Conservation (phyloP, 305 asterid genomes). For the Fraxinus ornus region DNA sequence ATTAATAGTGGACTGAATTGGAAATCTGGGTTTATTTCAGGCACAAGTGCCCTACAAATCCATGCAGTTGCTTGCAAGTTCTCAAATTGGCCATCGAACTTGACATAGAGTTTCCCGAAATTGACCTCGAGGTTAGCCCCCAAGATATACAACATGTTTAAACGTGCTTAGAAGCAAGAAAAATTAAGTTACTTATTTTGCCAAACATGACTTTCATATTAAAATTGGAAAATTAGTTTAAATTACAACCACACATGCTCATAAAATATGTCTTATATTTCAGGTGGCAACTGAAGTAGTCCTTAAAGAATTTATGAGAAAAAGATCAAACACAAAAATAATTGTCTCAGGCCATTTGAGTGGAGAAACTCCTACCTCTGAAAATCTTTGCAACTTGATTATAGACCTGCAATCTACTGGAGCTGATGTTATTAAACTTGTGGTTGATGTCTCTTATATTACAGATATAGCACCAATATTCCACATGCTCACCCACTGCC, state of each 20-base stretch:
- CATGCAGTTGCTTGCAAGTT: constrained; percentile 35
- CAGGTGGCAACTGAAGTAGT: constrained; percentile 44
- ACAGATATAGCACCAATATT: constrained; percentile 64
- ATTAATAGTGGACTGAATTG: neutral
- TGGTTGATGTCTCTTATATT: constrained; percentile 52
- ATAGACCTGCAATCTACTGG: constrained; percentile 47
- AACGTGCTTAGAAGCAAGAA: neutral
- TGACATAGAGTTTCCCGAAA: constrained; percentile 54
- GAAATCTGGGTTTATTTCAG: constrained; percentile 19
- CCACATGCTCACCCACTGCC: constrained; percentile 56
- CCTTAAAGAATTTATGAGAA: constrained; percentile 39
- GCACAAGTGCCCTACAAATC: constrained; percentile 21
- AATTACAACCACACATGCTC: neutral
- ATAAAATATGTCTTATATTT: neutral
- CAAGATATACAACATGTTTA: neutral
- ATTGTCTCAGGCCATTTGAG: constrained; percentile 45
- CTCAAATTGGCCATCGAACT: constrained; percentile 47
- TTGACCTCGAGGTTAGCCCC: constrained; percentile 42
- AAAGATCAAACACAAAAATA: constrained; percentile 42
- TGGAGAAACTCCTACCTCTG: constrained; percentile 32
- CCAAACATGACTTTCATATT: neutral
- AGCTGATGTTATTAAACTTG: constrained; percentile 55
- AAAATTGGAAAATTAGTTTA: neutral
- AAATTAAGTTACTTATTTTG: neutral
- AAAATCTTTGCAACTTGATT: constrained; percentile 44